Conservation (phyloP, 78 protist species). For the Dictyostelium intermedium region DNA sequence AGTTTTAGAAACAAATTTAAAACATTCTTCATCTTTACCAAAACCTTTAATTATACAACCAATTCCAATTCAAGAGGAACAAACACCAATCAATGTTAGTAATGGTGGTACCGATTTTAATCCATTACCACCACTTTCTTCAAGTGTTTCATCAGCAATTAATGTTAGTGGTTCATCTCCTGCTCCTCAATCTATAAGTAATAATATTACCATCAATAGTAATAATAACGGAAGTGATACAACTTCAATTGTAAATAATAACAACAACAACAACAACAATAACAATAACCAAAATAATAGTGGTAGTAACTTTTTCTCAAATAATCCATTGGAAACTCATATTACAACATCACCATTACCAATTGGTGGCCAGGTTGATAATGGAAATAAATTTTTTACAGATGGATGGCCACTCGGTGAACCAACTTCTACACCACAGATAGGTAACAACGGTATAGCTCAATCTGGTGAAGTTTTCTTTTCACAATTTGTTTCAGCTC, state of each 20-base stretch:
- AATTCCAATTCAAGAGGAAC: not conserved
- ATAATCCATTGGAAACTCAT: conserved; percentile 49
- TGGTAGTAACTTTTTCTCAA: conserved; percentile 13
- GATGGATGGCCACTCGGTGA: conserved; percentile 54
- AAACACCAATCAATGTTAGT: not conserved
- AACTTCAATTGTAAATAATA: conserved; percentile 3
- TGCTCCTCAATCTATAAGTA: not conserved
- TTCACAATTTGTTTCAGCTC: conserved; percentile 8
- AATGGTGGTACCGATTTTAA: not conserved
- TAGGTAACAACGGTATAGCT: not conserved
- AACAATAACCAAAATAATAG: not conserved
- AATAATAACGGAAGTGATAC: not conserved
- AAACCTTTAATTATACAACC: not conserved
- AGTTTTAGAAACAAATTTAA: not conserved
- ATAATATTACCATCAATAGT: not conserved
- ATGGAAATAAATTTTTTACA: conserved; percentile 38
- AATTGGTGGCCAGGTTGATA: not conserved
- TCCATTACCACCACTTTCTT: conserved; percentile 58
- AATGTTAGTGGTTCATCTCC: not conserved
- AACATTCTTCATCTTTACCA: conserved; percentile 32
- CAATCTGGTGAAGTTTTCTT: conserved; percentile 23
- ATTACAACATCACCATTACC: conserved; percentile 27
- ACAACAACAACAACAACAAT: not conserved
- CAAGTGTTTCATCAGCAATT: not conserved
- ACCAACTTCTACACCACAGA: conserved; percentile 32